Evolutionary conservation across 257 asterid genomes (phyloP), one percentile per base, ranked within the genome.

Genomic region (Echium plantagineum): DNA sequence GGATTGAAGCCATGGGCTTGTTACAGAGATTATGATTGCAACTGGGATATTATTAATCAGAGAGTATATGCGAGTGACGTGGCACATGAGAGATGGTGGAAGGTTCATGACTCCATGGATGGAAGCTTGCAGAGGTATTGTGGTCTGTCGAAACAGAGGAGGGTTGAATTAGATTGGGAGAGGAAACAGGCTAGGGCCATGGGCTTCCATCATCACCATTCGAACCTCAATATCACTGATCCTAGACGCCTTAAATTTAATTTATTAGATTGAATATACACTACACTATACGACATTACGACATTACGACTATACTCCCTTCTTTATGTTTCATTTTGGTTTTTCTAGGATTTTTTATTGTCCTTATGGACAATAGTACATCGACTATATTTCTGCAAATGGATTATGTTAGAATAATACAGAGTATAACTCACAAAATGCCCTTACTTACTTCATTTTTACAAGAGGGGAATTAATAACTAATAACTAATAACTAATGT

Each of bases 1-100:
- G 97, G 97, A 12, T 58, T 85, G 75, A 90, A 87, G 71, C 96
- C 97, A 0, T 90, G 97, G 96, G 15, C 48, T 16, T 90, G 97
- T 22, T 90, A 87, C 15, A 70, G 87, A 58, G 97, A 90, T 48
- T 90, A 90, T n/a, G 95, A 89, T 21, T 89, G 97, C 60, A 89
- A 89, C 12, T 89, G 89, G 85, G 83, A 86, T 19, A 46, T 82
- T 5, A 64, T 61, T 16, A 80, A 74, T n/a, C 93, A 82, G 59
- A 77, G 55, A 0, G 84, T 86, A 0, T 86, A 84, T 62, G 97
- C 95, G 15, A 86, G 93, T 16, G 95, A 89, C 49, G 71, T 58
- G 5, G 97, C 93, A 1, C 93, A 89, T 60, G 46, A 15, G 16
- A 79, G 78, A 65, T 89, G 97, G 97, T 89, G 95, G 95, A 66